These are phyloP conservation scores for Paecilomyces fulvus DNA, from an alignment of 2,329 filamentous ascomycete genomes.

Conservation along the genomic window DNA sequence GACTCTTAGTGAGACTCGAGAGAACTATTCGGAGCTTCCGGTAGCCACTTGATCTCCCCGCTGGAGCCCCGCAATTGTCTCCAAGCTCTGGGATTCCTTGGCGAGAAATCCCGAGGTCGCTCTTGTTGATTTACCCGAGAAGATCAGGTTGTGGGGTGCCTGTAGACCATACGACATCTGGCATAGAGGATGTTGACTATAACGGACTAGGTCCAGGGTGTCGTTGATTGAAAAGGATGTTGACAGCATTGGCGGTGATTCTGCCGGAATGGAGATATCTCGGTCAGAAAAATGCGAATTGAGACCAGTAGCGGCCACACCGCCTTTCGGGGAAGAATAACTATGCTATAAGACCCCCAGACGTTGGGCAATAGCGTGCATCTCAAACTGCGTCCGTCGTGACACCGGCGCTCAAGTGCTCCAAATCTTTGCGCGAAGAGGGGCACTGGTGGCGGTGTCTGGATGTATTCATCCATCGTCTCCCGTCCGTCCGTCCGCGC, in stretches of 20 bases:
- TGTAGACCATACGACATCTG: neutral
- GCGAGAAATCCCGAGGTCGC: neutral
- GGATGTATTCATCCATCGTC: neutral
- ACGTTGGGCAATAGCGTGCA: neutral
- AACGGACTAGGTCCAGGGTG: neutral
- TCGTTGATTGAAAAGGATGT: neutral
- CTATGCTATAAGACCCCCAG: neutral
- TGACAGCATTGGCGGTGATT: neutral
- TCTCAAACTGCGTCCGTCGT: neutral
- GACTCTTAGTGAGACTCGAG: neutral
- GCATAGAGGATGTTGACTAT: neutral
- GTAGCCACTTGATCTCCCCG: constrained; percentile 2
- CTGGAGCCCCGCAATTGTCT: constrained; percentile 2
- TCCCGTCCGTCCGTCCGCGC: neutral
- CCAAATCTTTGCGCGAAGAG: neutral
- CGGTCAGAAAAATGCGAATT: neutral
- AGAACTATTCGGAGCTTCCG: constrained; percentile 2
- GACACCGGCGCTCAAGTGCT: neutral
- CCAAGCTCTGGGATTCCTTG: constrained; percentile 1
- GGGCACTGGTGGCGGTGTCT: neutral
- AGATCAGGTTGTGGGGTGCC: neutral
- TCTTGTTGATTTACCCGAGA: neutral
- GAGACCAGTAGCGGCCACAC: neutral
- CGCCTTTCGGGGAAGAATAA: neutral
- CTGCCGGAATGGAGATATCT: neutral